Evolutionary conservation across 176 grass and related monocot species (phyloP).

Genomic region (Aegilops longissima): DNA sequence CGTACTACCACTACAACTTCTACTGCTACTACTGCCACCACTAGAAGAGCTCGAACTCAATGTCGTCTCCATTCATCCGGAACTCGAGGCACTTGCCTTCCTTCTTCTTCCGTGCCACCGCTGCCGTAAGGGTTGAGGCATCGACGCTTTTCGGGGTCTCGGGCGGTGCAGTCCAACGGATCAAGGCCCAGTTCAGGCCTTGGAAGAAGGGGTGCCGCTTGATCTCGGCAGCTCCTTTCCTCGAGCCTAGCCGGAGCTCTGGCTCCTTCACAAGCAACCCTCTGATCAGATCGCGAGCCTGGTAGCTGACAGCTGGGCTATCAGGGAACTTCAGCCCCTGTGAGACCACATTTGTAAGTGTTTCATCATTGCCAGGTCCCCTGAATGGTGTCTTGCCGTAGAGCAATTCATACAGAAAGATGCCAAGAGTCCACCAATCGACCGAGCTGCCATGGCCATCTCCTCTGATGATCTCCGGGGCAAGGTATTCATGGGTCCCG

Average conservation of each 20-base stretch:
- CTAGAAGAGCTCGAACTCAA: constrained; percentile 93
- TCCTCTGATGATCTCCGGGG: constrained; percentile 94
- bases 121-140: constrained; percentile 2
- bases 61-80: constrained; percentile 72
- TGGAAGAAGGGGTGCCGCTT: constrained; percentile 94
- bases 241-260: constrained; percentile 64
- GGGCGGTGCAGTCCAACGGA: constrained; percentile 71
- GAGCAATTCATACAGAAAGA: constrained; percentile 85
- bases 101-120: constrained; percentile 63
- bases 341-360: constrained; percentile 77
- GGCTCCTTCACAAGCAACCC: constrained; percentile 91
- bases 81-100: constrained; percentile 88
- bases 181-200: constrained; percentile 95
- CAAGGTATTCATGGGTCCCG: constrained; percentile 93
- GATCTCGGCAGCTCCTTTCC: constrained; percentile 82
- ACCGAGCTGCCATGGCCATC: constrained; percentile 97
- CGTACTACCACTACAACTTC: constrained; percentile 37
- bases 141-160: constrained; percentile 61
- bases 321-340: constrained; percentile 84
- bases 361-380: constrained; percentile 80
- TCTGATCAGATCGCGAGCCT: constrained; percentile 77
- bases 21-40: background rate
- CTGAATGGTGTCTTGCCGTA: constrained; percentile 85
- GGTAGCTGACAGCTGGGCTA: constrained; percentile 61
- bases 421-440: constrained; percentile 97